Evolutionary conservation across 2,329 filamentous ascomycete species (phyloP), one percentile per base, ranked within the genome.

Genomic region (Aspergillus vadensis): DNA sequence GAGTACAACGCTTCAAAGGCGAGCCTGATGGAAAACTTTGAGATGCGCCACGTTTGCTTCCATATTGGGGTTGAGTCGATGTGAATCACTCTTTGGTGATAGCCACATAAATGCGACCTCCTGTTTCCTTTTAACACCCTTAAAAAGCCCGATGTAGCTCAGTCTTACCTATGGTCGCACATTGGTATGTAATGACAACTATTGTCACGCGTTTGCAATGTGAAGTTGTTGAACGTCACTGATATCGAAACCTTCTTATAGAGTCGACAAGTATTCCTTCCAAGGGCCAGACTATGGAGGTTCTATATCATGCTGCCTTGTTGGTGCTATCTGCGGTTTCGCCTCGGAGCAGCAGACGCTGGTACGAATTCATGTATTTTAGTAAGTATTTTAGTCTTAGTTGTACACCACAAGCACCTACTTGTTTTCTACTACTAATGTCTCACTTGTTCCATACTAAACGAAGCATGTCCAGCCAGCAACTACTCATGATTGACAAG

Each of bases 1-100:
- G 96, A 56, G 92, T 98, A 10, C 88, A 97, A 80, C 84, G 95
- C 73, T 83, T 97, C 62, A 88, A 91, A 19, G 95, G 95, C 67
- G 96, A 99, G 77, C 90, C 86, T 62, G 94, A 99, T 75, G 94
- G 94, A 36, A 85, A 91, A 54, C 75, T 97, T 67, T 89, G 76
- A 82, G 36, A 15, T 15, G 27, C 39, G 32, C n/a, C 53, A 32
- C n/a, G 19, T 15, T 19, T 44, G 19, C 17, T 23, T 44, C 12
- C 6, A 44, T 23, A 5, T 23, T 21, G 7, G 21, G 4, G 19
- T 44, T 44, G 30, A 12, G 9, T 12, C 32, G 32, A 36, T 12
- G 10, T 36, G 32, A 12, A 14, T 14, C 32, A 36, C 41, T 44
- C 12, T 6, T 44, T 19, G 41, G 19, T 5, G 41, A 14, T 21